A percentile compares a stretch with the other conserved stretches of the same genome.
Conservation (phyloP, 257 asterid genomes). For the Nicotiana undulata region DNA sequence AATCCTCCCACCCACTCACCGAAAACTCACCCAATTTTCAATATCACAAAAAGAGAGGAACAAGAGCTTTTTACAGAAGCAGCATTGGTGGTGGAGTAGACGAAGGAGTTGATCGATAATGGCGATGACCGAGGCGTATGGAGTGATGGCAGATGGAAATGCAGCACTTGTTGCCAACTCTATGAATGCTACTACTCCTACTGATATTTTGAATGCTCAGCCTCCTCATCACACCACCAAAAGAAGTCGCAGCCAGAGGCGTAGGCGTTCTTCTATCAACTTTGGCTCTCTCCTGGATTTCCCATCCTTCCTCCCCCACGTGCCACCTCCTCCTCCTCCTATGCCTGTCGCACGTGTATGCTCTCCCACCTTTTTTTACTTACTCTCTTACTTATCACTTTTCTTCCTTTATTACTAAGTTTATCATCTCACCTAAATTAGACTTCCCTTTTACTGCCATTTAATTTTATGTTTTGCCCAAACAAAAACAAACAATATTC, state of each 20-base stretch:
- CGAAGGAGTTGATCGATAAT: neutral
- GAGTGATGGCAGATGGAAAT: conserved; percentile 7
- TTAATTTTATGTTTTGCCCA: no score
- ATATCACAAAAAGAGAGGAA: conserved; percentile 5
- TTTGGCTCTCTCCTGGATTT: conserved; percentile 26
- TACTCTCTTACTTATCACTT: neutral
- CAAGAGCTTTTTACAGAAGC: neutral
- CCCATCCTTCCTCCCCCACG: conserved; percentile 18
- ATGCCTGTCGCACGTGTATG: conserved; percentile 15
- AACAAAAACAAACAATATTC: no score
- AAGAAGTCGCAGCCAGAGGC: conserved; percentile 46
- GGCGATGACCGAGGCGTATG: conserved; percentile 14
- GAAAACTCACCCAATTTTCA: neutral
- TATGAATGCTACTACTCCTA: neutral
- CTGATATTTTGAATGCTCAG: conserved; percentile 8
- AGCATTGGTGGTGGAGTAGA: neutral
- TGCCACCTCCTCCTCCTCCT: conserved; percentile 20
- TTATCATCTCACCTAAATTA: no score
- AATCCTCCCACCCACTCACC: conserved; percentile 6
- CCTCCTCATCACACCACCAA: conserved; percentile 15
- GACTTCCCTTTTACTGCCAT: neutral
- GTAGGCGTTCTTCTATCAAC: conserved; percentile 28
- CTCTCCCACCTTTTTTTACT: neutral
- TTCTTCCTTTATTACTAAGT: neutral
- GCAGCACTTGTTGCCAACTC: neutral